These are phyloP conservation scores for Xylariales sp. DNA, from an alignment of 2,329 filamentous ascomycete genomes.

Conservation along the genomic window DNA sequence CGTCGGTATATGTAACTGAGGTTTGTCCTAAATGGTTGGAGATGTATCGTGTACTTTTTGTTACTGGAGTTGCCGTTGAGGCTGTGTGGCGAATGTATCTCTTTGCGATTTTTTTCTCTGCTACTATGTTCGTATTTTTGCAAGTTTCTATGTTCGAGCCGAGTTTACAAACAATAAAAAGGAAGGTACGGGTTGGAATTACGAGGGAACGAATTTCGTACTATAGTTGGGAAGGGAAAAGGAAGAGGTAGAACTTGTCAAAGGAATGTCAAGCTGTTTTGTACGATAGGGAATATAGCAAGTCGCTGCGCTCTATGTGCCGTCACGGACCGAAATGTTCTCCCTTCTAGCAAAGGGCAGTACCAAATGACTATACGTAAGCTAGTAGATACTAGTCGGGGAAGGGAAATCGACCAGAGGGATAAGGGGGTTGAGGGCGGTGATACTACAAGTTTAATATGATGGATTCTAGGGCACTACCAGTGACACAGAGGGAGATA, in stretches of 20 bases:
- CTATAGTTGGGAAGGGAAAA: constrained; percentile 11
- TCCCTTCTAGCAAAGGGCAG: constrained; percentile 14
- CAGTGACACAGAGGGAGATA: neutral
- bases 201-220: constrained; percentile 8
- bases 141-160: too few species aligned
- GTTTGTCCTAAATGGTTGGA: too few species aligned
- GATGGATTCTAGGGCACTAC: neutral
- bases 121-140: too few species aligned
- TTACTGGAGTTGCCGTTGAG: too few species aligned
- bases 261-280: constrained; percentile 18
- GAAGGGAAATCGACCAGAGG: constrained; percentile 15
- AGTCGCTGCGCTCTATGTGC: constrained; percentile 2
- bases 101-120: too few species aligned
- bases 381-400: constrained; percentile 3
- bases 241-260: constrained; percentile 11
- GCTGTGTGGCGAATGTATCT: too few species aligned
- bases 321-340: constrained; percentile 11
- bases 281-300: constrained; percentile 16
- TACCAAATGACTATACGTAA: constrained; percentile 5
- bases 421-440: constrained; percentile 14
- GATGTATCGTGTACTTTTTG: too few species aligned
- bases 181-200: too few species aligned
- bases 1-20: too few species aligned
- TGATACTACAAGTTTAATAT: constrained; percentile 9
- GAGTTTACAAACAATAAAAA: too few species aligned